Evolutionary conservation across 371 early-diverging fungal species (phyloP), one percentile per base, ranked within the genome.

Genomic region (Actinomucor elegans): DNA sequence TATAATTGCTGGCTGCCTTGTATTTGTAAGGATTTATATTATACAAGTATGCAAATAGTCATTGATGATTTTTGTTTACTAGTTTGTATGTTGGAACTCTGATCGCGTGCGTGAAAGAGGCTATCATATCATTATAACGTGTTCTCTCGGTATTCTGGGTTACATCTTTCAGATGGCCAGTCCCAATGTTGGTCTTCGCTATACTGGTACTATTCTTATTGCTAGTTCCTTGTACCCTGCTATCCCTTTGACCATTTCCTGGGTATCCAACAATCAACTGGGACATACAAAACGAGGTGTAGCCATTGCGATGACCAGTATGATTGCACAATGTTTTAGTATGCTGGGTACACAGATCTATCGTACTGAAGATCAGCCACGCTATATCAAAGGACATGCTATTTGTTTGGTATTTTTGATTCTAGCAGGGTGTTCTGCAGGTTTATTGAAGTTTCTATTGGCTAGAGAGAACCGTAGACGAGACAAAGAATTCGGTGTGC

Each of bases 281-380:
- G 82, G 83, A 7, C 80, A 79, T 42, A 81, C 82, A 0, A 81
- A 81, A 42, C 72, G 81, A 7, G 83, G 73, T 4, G 69, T 78
- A 18, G 77, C 69, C n/a, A 62, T 81, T 34, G 83, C 77, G 2
- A 66, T 80, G 68, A 63, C 72, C 3, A 76, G 72, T 52, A 80
- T 70, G 50, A 68, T 79, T 52, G 82, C 77, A 10, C 81, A 81
- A 54, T 75, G 75, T 45, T 78, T 81, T 55, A 71, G 71, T 27
- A 81, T 79, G 47, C 53, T 83, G 10, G 83, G 82, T n/a, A 78
- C 80, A 4, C 83, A 83, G 55, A 81, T 82, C 17, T 83, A 81
- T 53, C 68, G 64, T 33, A 40, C 66, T 4, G 57, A 62, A 17
- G 78, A 79, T 10, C 67, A 67, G 0, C 83, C 83, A 8, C 61